phyloP scores from a whole-genome alignment of 148 eudicot genomes.

The Rhododendron molle region DNA sequence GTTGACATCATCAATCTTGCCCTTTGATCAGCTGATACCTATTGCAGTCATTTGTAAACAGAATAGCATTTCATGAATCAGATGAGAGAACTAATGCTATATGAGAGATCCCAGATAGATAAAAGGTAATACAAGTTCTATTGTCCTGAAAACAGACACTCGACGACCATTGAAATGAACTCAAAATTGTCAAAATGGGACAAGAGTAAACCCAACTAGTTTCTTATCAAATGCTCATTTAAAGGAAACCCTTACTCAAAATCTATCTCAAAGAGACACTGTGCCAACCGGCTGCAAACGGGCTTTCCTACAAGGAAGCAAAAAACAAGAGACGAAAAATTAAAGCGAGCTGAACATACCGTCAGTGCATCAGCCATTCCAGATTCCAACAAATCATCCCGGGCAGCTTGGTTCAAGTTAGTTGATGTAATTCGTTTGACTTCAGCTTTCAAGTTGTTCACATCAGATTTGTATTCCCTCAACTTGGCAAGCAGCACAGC shows the following conservation, averaged over 20 bases:
- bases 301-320: background rate
- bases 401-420: slow-evolving; percentile 39
- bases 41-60: slow-evolving; percentile 4
- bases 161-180: background rate
- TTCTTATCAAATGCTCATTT: background rate
- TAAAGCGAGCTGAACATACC: slow-evolving; percentile 22
- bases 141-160: background rate
- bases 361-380: slow-evolving; percentile 54
- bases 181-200: no score
- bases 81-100: background rate
- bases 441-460: slow-evolving; percentile 54
- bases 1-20: slow-evolving; percentile 54
- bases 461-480: slow-evolving; percentile 56
- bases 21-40: slow-evolving; percentile 70
- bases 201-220: background rate
- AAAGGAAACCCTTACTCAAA: background rate
- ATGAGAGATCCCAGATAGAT: background rate
- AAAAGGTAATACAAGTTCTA: background rate
- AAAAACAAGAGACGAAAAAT: background rate
- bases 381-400: slow-evolving; percentile 60
- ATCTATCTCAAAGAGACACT: background rate
- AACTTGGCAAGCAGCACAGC: slow-evolving; percentile 55
- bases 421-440: slow-evolving; percentile 41
- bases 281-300: background rate
- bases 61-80: background rate